Evolutionary conservation across 139 green algal species (phyloP), one percentile per base, ranked within the genome.

Genomic region (Chlorella sorokiniana): DNA sequence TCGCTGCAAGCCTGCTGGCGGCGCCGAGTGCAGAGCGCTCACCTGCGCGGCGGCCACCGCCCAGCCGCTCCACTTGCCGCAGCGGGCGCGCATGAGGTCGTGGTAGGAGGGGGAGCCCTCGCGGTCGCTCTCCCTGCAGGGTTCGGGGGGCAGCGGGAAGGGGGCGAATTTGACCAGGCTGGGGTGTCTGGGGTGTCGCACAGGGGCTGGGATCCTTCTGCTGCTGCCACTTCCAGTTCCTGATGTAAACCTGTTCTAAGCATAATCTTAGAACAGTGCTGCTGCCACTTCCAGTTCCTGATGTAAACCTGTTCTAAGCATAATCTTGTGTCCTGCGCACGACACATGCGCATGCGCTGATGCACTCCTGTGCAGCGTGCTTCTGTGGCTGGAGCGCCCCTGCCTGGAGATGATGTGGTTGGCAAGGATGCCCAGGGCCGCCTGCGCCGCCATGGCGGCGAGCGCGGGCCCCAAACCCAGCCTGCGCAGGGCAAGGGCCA

Each of bases 351-450:
- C n/a, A n/a, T n/a, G 48, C 16, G 48, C 48, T 59, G 48, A 59
- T 11, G 48, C 16, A 59, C 48, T 59, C 48, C 14, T 59, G 48
- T 59, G 48, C 14, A 59, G 16, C 11, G 14, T 25, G 48, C 16
- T 59, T 59, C 11, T 25, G 14, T 59, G 48, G 16, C 16, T 59
- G 48, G 16, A 59, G 14, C 48, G 16, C 14, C 56, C 56, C 29
- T 48, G 51, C 71, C 51, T 62, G 11, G 75, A 70, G 1, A 81
- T 23, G n/a, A 81, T 71, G 41, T 81, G 75, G 56, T 81, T 81
- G 59, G 56, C 40, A 27, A 71, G 22, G 40, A 81, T 54, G 18
- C 73, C 73, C 37, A 68, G 51, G 11, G 52, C 44, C 29, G 54
- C 73, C 73, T 78, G 71, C 23, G 51, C n/a, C 33, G 48, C 31